These are phyloP conservation scores for Hylodesmum podocarpum DNA, from an alignment of 306 rosid species.

Conservation along the genomic window DNA sequence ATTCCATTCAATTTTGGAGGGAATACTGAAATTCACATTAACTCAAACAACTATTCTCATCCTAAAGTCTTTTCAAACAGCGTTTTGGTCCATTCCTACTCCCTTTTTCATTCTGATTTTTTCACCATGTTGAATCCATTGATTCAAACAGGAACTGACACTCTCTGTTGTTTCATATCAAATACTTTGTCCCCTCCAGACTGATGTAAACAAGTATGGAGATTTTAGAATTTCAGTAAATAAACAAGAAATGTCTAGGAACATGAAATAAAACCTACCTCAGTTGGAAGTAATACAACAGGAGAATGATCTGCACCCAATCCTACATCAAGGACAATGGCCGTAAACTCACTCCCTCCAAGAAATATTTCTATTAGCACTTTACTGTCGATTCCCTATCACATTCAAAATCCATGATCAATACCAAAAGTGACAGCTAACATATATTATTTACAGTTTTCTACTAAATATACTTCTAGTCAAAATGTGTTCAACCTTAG, in stretches of 20 bases:
- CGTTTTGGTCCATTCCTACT: not conserved
- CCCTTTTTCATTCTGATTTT: not conserved
- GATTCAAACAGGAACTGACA: slow-evolving; percentile 5
- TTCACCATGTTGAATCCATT: not conserved
- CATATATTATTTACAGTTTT: not conserved
- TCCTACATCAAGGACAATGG: slow-evolving; percentile 93
- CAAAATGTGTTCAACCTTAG: slow-evolving; percentile 11
- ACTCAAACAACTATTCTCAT: not conserved
- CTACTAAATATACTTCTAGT: not conserved
- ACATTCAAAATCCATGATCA: slow-evolving; percentile 33
- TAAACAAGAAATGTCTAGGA: slow-evolving; percentile 18
- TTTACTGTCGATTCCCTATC: slow-evolving; percentile 80
- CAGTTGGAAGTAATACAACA: slow-evolving; percentile 88
- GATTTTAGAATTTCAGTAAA: slow-evolving; percentile 23
- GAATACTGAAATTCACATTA: not conserved
- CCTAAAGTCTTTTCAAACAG: not conserved
- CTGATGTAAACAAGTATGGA: not conserved
- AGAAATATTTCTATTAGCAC: slow-evolving; percentile 87
- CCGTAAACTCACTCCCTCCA: slow-evolving; percentile 95
- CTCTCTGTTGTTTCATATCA: not conserved
- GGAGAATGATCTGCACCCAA: slow-evolving; percentile 70
- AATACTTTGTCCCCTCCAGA: not conserved
- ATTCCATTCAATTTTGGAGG: not conserved
- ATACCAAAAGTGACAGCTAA: slow-evolving; percentile 14
- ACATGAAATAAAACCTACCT: slow-evolving; percentile 46